Evolutionary conservation across 768 basidiomycete genomes (phyloP).

Genomic region (Ramaria sp.): DNA sequence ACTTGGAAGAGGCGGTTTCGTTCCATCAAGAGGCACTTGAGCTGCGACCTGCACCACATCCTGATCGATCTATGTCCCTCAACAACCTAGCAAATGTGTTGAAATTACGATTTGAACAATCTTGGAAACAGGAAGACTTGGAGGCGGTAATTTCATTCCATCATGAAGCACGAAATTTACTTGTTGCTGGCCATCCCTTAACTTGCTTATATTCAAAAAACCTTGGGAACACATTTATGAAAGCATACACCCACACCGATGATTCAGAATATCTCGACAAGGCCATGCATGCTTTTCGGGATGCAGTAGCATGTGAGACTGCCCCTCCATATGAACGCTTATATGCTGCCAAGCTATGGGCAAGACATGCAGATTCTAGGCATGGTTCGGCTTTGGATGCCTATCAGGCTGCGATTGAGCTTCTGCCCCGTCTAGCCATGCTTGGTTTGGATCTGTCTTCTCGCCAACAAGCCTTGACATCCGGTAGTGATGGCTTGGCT

Average conservation of each 20-base stretch:
- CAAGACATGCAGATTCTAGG: constrained; percentile 3
- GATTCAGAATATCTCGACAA: neutral
- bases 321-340: neutral
- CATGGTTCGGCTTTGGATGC: constrained; percentile 21
- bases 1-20: constrained; percentile 19
- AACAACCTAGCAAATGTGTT: constrained; percentile 21
- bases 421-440: constrained; percentile 13
- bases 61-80: constrained; percentile 12
- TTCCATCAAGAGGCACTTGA: constrained; percentile 13
- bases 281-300: neutral
- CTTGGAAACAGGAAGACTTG: constrained; percentile 18
- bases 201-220: neutral
- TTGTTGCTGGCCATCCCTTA: neutral
- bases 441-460: constrained; percentile 12
- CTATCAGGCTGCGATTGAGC: constrained; percentile 19
- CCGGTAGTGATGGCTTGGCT: constrained; percentile 15
- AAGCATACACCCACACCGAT: neutral
- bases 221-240: neutral
- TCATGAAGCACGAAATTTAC: constrained; percentile 6
- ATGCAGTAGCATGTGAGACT: neutral
- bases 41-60: constrained; percentile 9
- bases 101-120: constrained; percentile 18
- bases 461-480: constrained; percentile 14
- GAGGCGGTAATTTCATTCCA: constrained; percentile 16
- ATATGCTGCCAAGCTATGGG: neutral